A percentile compares a stretch with the other conserved stretches of the same genome.
Conservation (phyloP, 768 basidiomycete genomes). For the Thelephora aurantiotincta region DNA sequence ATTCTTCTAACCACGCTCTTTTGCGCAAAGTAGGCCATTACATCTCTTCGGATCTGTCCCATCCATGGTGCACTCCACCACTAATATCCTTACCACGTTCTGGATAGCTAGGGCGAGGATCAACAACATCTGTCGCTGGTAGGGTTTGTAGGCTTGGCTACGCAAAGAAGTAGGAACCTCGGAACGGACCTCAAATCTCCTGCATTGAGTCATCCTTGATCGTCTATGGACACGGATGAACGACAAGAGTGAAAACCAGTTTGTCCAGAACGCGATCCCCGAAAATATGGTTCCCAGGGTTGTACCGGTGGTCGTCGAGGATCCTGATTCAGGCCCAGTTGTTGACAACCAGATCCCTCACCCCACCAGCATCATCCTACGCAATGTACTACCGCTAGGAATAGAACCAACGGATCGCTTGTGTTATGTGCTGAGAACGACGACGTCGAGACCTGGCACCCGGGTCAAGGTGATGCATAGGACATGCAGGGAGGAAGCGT, state of each 20-base stretch:
- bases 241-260: slow-evolving; percentile 18
- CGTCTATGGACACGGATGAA: slow-evolving; percentile 51
- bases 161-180: slow-evolving; percentile 54
- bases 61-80: slow-evolving; percentile 45
- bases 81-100: slow-evolving; percentile 51
- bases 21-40: too few species aligned
- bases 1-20: too few species aligned
- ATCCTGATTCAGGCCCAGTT: slow-evolving; percentile 64
- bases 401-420: too few species aligned
- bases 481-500: too few species aligned
- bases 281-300: slow-evolving; percentile 61
- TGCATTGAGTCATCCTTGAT: slow-evolving; percentile 12
- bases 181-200: slow-evolving; percentile 27
- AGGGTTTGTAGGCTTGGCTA: slow-evolving; percentile 45
- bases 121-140: slow-evolving; percentile 40
- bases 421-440: too few species aligned
- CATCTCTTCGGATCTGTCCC: slow-evolving; percentile 39
- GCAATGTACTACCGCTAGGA: too few species aligned
- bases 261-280: slow-evolving; percentile 24
- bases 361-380: slow-evolving; percentile 30
- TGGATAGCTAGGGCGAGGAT: slow-evolving; percentile 53
- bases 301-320: slow-evolving; percentile 64
- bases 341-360: slow-evolving; percentile 41
- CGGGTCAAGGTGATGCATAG: too few species aligned
- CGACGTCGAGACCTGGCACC: too few species aligned